Base-by-base conservation (phyloP, 805 yeast species). In the Monosporozyma aerobia region DNA sequence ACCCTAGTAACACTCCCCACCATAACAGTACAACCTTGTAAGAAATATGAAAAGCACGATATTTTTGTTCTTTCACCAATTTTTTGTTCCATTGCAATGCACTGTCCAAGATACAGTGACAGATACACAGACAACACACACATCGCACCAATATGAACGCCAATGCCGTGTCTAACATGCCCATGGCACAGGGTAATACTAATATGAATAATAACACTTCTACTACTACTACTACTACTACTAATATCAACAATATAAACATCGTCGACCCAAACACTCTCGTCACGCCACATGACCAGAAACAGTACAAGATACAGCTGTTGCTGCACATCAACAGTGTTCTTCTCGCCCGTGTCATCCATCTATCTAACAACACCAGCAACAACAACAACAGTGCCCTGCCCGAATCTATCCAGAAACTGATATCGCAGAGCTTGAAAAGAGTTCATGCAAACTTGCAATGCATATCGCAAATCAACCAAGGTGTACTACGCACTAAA, bases 361-460 rank as follows among this genome's bases (percentile, higher is more conserved):
- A 59, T 60, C 54, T 62, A 57, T 60, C 54, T 8, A 50, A 50
- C 23, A 39, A 47, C 22, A 50, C 25, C 37, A 41, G 30, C 39
- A 39, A 14, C 19, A 37, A 25, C 47, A 47, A 29, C 51, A 53
- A 47, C 49, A 56, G 39, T 57, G 29, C 53, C 47, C 35, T 53
- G 33, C 64, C 61, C 7, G 69, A 63, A 44, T 61, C 59, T 23
- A 59, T 60, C 19, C 69, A 64, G 55, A 55, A 52, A 14, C 35
- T 62, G 27, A 54, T 62, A n/a, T 55, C 67, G 11, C 69, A 68
- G 52, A 59, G 62, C 52, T 54, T 65, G 53, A 65, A 66, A 47
- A 55, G 71, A 39, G 68, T 68, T 8, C 71, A 68, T 55, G 63
- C 70, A 13, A 68, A 68, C 53, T 53, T 68, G 49, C 71, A 68